A percentile compares a stretch with the other conserved stretches of the same genome.
Conservation (phyloP, 257 asterid species). For the Solanum lignicaule region DNA sequence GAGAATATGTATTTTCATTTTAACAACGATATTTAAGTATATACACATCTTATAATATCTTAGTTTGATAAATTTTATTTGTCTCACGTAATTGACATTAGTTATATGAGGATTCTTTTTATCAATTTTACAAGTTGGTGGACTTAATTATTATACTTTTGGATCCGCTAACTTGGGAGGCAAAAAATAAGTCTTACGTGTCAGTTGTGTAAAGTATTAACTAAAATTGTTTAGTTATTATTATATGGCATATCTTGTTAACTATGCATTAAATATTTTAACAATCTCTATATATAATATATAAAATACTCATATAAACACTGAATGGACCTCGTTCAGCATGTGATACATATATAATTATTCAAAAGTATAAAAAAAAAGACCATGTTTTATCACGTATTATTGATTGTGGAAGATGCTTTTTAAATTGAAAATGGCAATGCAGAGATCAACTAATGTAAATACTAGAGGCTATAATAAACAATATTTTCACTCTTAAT, state of each 20-base stretch:
- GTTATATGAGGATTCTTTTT: neutral
- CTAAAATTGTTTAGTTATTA: neutral
- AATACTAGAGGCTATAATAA: neutral
- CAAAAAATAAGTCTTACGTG: neutral
- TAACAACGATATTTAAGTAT: neutral
- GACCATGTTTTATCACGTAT: neutral
- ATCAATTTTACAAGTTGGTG: neutral
- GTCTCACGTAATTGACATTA: neutral
- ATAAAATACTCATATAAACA: neutral
- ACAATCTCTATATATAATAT: no score
- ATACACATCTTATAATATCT: neutral
- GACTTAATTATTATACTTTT: neutral
- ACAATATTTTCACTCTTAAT: no score
- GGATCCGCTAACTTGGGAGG: neutral
- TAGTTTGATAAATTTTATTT: neutral
- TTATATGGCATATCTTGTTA: no score
- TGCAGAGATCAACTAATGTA: neutral
- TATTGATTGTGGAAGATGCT: neutral
- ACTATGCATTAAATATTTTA: no score
- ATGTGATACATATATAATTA: neutral
- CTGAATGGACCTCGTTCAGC: neutral
- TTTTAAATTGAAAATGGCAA: neutral
- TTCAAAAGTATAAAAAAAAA: neutral
- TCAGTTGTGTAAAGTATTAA: neutral
- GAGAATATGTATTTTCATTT: neutral